Base-by-base conservation (phyloP, 2,329 filamentous ascomycete species). In the Fusarium sp. region DNA sequence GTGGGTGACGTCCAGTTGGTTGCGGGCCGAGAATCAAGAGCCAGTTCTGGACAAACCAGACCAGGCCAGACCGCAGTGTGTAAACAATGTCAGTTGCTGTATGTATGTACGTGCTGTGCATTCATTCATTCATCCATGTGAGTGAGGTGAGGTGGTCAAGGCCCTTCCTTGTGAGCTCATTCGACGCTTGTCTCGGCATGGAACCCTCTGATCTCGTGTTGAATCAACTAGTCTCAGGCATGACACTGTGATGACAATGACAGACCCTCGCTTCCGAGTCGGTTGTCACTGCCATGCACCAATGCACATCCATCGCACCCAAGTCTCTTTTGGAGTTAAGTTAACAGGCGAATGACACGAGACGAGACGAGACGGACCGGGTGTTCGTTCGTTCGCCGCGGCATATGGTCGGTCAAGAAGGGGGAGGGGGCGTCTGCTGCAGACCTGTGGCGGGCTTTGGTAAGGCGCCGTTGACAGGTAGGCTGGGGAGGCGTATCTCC, bases 291-390 rank as follows among this genome's bases (percentile, higher is more conserved):
- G 43, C 22, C 14, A 16, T 48, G 43, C 43, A 22, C 43, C 43
- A 48, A 48, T 48, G 43, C 43, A 48, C 22, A 48, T 27, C 43
- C 43, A 27, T 48, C 14, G 22, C 14, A 61, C 72, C 72, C 58
- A 74, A 74, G 67, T 74, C 64, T 57, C 64, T 39, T 62, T 59
- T 45, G 39, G 43, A 57, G 50, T 68, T 58, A 54, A 18, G 50
- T 68, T 16, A 61, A 74, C 43, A 68, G 41, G 24, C 16, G 64
- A 58, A 67, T 52, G 72, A 76, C 73, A 64, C 56, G 72, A 76
- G 73, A 64, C 73, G 72, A 76, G 73, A 64, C 73, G 74, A 75
- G 72, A 71, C 60, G 18, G 43, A 48, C 43, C 22, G 43, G 22
- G 43, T 18, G 43, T 48, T 27, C 43, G 22, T 48, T 45, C 41